phyloP scores from a whole-genome alignment of 768 basidiomycete species.

The Pholiota conissans region DNA sequence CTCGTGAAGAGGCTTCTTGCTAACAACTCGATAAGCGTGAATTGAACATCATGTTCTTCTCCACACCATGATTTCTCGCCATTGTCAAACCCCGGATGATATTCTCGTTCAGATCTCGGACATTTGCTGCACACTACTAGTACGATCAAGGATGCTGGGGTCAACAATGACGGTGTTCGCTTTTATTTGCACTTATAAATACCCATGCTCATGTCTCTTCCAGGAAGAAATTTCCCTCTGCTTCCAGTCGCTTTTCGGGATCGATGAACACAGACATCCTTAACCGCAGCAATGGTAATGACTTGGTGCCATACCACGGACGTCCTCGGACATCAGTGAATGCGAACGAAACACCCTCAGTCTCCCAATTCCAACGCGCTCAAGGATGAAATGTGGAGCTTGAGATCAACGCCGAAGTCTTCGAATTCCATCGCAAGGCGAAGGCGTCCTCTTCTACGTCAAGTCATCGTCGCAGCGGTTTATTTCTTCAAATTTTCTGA shows the following conservation, averaged over 20 bases:
- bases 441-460: too few species aligned
- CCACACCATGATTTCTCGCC: neutral
- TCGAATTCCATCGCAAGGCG: too few species aligned
- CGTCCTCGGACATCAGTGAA: slow-evolving; percentile 16
- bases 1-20: slow-evolving; percentile 4
- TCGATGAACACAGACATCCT: neutral
- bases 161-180: slow-evolving; percentile 3
- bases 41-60: neutral
- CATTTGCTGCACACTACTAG: slow-evolving; percentile 1
- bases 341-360: too few species aligned
- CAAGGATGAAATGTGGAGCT: too few species aligned
- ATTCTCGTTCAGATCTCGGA: slow-evolving; percentile 8
- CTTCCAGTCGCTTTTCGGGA: slow-evolving; percentile 8
- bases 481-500: neutral
- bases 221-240: slow-evolving; percentile 17
- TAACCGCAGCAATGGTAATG: slow-evolving; percentile 7
- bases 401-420: too few species aligned
- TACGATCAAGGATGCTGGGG: neutral
- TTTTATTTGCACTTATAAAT: neutral
- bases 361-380: too few species aligned
- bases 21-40: neutral
- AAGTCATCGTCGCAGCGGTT: too few species aligned
- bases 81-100: slow-evolving; percentile 2
- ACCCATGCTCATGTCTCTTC: slow-evolving; percentile 8
- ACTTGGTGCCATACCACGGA: slow-evolving; percentile 2